Conservation (phyloP, 2,329 filamentous ascomycete species). For the Colletotrichum aenigma region DNA sequence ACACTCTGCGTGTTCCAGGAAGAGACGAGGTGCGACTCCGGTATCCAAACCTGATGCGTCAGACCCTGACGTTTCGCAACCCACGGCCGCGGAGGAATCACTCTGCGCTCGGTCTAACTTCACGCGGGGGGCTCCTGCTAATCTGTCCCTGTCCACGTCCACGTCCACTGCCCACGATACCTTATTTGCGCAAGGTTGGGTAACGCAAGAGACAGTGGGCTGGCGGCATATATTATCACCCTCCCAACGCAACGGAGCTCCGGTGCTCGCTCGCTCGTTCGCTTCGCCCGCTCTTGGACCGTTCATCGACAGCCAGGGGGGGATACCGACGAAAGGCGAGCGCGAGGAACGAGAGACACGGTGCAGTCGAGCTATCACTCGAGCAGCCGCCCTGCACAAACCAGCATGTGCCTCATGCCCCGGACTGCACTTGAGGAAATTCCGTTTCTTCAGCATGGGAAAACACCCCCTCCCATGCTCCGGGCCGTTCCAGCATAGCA, state of each 20-base stretch:
- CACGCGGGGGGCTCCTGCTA: constrained; percentile 12
- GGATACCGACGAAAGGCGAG: not conserved
- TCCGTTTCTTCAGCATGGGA: constrained; percentile 5
- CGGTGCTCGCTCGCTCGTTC: constrained; percentile 8
- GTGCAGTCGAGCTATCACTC: not conserved
- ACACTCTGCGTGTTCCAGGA: constrained; percentile 22
- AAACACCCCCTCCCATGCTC: not conserved
- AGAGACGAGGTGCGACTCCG: constrained; percentile 21
- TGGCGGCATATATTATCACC: not conserved
- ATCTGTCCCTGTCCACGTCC: not conserved
- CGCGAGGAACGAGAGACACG: not conserved
- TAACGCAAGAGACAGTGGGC: not conserved
- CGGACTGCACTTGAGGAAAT: constrained; percentile 11
- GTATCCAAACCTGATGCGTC: constrained; percentile 21
- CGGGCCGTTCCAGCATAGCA: constrained; percentile 1
- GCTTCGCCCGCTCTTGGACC: constrained; percentile 1
- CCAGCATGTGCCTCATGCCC: constrained; percentile 6
- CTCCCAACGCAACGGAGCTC: constrained; percentile 17
- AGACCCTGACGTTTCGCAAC: constrained; percentile 21
- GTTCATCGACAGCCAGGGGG: not conserved
- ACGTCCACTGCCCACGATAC: not conserved
- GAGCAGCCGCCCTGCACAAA: constrained; percentile 5
- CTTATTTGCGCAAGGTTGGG: not conserved
- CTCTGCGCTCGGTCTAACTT: constrained; percentile 17
- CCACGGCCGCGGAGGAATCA: constrained; percentile 16